Percentiles rank a stretch among this genome's conserved stretches.
Conservation (phyloP, 140 eudicot species). For the Cichorium intybus region DNA sequence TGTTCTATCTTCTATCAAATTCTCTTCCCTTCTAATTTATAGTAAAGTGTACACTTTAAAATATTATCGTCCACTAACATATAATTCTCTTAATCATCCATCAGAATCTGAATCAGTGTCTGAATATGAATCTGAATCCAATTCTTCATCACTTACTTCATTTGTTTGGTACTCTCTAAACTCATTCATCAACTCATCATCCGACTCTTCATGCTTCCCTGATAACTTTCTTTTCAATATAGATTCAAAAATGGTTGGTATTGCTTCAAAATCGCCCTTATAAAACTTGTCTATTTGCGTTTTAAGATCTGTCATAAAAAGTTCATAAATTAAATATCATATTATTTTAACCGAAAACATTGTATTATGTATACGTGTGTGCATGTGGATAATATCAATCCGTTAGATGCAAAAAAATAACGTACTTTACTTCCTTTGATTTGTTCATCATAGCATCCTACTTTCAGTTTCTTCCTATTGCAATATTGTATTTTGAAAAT, state of each 20-base stretch:
- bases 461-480: no score
- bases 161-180: constrained; percentile 16
- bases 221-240: constrained; percentile 60
- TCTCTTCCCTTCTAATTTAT: no score
- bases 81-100: neutral
- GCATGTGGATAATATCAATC: no score
- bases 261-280: constrained; percentile 57
- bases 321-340: neutral
- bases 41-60: neutral
- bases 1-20: no score
- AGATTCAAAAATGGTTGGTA: constrained; percentile 55
- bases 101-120: constrained; percentile 29
- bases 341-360: neutral
- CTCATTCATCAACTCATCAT: constrained; percentile 59
- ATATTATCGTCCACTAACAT: neutral
- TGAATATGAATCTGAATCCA: constrained; percentile 20
- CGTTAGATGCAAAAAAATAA: no score
- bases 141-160: constrained; percentile 20
- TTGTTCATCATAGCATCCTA: no score
- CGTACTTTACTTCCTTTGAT: no score
- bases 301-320: constrained; percentile 48
- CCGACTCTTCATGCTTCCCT: constrained; percentile 59
- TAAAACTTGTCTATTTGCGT: constrained; percentile 40
- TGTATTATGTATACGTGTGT: no score
- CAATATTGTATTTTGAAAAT: no score